Evolutionary conservation across 2,329 filamentous ascomycete species (phyloP), one percentile per base, ranked within the genome.

Genomic region (Phialophora verrucosa): DNA sequence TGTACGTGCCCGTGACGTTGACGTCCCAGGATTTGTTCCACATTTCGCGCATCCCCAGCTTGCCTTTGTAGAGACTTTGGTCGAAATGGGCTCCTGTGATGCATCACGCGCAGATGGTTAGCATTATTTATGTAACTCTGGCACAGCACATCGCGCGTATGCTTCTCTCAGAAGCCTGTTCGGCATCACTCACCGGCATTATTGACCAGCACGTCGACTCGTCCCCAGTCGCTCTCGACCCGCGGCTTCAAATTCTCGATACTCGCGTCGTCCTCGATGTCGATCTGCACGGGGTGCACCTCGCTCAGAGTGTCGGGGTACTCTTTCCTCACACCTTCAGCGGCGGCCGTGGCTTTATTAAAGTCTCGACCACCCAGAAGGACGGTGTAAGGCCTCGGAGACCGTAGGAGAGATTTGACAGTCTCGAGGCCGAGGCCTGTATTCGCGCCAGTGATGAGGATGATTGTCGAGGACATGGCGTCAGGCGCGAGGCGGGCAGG

Each of bases 381-480:
- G 63, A 90, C 80, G 8, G 82, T 78, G 74, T 88, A 89, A 1
- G 81, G n/a, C 8, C 76, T 6, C 0, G 73, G 32, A 0, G 87
- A 85, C 11, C 76, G 69, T 53, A 81, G 77, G 0, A 90, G 77
- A 0, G 85, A 82, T 67, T 84, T 87, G 58, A 88, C 82, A 7
- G 79, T 81, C 69, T 89, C 83, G 44, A 82, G 83, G 2, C 88
- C 88, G 23, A 90, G 81, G 17, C 87, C 87, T 0, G 83, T 87
- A 70, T 88, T 89, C 66, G 80, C 86, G 42, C 87, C 87, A 1
- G 87, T 89, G 68, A 89, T 82, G 51, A 89, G 75, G n/a, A 88
- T 74, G 66, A 85, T 64, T 20, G 56, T 29, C n/a, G 42, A 58
- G n/a, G 59, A 32, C 63, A 68, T 68, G 10, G 32, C 10, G 32